Evolutionary conservation across 805 yeast species (phyloP).

Genomic region (Cyberlindnera euphorbiiphila): DNA sequence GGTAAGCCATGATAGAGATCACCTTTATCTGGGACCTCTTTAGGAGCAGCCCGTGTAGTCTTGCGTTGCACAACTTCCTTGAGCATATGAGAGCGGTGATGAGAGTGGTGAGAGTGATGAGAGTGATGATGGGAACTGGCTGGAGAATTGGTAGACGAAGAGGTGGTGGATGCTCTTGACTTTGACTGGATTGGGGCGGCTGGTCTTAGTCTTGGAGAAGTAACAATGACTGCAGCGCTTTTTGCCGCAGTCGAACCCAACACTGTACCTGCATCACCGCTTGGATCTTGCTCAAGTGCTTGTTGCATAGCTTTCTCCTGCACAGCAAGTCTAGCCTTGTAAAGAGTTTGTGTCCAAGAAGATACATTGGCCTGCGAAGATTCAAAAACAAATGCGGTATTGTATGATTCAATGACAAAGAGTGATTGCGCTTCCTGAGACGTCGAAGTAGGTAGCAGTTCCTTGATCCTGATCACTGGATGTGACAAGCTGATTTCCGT

Average conservation of each 20-base stretch:
- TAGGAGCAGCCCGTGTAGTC: constrained; percentile 12
- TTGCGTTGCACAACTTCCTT: constrained; percentile 32
- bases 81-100: constrained; percentile 27
- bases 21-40: constrained; percentile 30
- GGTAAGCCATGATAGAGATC: constrained; percentile 35
- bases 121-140: not conserved
- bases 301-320: constrained; percentile 39
- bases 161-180: not conserved
- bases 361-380: constrained; percentile 47
- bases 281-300: constrained; percentile 26
- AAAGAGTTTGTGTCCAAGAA: constrained; percentile 55
- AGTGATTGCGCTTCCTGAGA: constrained; percentile 33
- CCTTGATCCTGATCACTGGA: constrained; percentile 53
- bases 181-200: constrained; percentile 1
- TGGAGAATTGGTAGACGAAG: not conserved
- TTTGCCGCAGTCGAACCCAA: constrained; percentile 35
- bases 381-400: constrained; percentile 52
- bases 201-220: constrained; percentile 13
- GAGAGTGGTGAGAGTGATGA: too few species aligned
- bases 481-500: constrained; percentile 53
- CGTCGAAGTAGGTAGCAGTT: constrained; percentile 41
- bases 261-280: constrained; percentile 31
- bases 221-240: constrained; percentile 33
- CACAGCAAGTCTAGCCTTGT: constrained; percentile 44
- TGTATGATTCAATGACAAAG: constrained; percentile 57